Conservation (phyloP, 805 yeast genomes). For the Saturnispora kantuleensis region DNA sequence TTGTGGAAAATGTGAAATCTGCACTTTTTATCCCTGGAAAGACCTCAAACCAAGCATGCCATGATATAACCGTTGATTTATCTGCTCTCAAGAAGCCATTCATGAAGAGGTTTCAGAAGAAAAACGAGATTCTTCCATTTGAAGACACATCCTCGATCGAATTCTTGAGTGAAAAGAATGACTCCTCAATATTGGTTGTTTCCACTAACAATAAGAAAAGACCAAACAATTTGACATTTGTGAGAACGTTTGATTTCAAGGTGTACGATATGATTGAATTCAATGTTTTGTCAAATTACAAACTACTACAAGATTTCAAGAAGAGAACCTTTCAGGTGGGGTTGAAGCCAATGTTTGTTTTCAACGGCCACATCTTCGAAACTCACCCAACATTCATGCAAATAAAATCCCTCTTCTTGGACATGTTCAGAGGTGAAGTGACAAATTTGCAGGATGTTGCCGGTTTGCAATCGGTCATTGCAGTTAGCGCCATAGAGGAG, state of each 20-base stretch:
- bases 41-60: constrained; percentile 66
- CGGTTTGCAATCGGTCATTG: constrained; percentile 84
- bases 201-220: constrained; percentile 81
- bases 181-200: constrained; percentile 72
- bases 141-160: constrained; percentile 82
- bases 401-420: constrained; percentile 78
- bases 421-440: constrained; percentile 80
- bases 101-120: constrained; percentile 75
- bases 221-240: constrained; percentile 81
- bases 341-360: constrained; percentile 85
- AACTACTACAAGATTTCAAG: constrained; percentile 71
- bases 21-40: constrained; percentile 90
- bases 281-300: constrained; percentile 55
- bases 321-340: constrained; percentile 78
- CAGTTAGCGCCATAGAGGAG: constrained; percentile 64
- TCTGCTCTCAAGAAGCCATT: constrained; percentile 87
- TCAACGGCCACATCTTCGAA: constrained; percentile 89
- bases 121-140: constrained; percentile 85
- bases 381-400: constrained; percentile 79
- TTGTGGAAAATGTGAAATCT: constrained; percentile 79
- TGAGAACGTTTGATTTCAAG: constrained; percentile 83
- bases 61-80: constrained; percentile 83
- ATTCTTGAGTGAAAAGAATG: constrained; percentile 92
- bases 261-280: constrained; percentile 92
- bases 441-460: constrained; percentile 85